phyloP scores from a whole-genome alignment of 139 green algal species.

The Chlamydomonas sp. region DNA sequence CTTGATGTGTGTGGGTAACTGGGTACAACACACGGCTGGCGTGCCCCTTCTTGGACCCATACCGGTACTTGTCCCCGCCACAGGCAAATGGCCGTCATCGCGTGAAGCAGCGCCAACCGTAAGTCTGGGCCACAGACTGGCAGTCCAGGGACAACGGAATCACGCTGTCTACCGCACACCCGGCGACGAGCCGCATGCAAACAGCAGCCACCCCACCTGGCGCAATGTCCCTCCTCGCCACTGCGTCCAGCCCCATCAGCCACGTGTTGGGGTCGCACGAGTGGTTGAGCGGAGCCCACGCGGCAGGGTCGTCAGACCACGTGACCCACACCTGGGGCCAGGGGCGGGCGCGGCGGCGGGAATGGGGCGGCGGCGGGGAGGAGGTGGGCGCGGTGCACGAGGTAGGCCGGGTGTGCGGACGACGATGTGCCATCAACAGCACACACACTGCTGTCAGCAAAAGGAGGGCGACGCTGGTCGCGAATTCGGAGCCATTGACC shows the following conservation, averaged over 20 bases:
- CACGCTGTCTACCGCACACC: not conserved
- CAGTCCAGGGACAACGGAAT: not conserved
- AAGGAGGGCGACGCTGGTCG: too few species aligned
- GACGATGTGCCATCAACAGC: too few species aligned
- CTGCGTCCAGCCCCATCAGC: conserved; percentile 36
- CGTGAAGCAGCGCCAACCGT: not conserved
- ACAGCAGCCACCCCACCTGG: not conserved
- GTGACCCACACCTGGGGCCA: conserved; percentile 39
- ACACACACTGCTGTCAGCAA: too few species aligned
- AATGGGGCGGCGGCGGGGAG: not conserved
- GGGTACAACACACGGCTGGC: too few species aligned
- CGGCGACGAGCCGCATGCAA: too few species aligned
- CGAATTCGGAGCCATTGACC: too few species aligned
- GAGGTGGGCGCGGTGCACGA: not conserved
- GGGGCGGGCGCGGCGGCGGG: not conserved
- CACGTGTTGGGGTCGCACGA: conserved; percentile 45
- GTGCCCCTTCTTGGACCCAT: too few species aligned
- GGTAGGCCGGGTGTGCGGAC: too few species aligned
- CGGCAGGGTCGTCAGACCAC: conserved; percentile 38
- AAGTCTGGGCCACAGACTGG: not conserved
- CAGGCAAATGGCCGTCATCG: too few species aligned
- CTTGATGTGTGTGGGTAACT: too few species aligned
- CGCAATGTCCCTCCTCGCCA: conserved; percentile 39
- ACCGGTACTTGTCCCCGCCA: too few species aligned
- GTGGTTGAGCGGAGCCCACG: conserved; percentile 44